These are phyloP conservation scores for Nicotiana attenuata DNA, from an alignment of 257 asterid genomes.

Conservation along the genomic window DNA sequence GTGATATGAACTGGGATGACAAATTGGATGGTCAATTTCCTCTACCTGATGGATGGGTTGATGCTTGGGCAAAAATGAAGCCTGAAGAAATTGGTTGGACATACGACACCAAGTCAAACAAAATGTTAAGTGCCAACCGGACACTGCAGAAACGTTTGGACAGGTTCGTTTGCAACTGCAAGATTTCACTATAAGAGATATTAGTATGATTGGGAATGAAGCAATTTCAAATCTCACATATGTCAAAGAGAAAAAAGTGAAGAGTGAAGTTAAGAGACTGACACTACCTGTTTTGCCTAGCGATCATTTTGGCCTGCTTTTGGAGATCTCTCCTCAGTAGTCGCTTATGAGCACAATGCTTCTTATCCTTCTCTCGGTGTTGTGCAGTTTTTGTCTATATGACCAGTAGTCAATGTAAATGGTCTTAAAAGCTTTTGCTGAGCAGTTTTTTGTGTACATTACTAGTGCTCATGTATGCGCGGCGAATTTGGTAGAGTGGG, in stretches of 20 bases:
- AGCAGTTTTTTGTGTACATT: neutral
- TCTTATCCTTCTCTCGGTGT: too few species aligned
- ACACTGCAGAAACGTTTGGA: conserved; percentile 72
- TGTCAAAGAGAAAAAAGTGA: conserved; percentile 66
- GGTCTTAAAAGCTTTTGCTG: neutral
- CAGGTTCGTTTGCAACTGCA: conserved; percentile 62
- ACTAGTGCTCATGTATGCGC: neutral
- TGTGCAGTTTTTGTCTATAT: neutral
- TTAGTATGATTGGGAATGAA: conserved; percentile 83
- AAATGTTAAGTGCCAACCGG: conserved; percentile 72
- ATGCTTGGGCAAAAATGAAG: conserved; percentile 73
- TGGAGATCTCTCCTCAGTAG: conserved; percentile 44
- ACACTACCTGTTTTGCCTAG: conserved; percentile 90
- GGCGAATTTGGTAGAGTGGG: neutral
- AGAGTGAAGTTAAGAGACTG: conserved; percentile 50
- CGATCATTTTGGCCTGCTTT: conserved; percentile 85
- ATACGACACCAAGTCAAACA: conserved; percentile 89
- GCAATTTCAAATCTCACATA: conserved; percentile 56
- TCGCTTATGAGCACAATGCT: neutral
- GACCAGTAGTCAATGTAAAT: neutral
- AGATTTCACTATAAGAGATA: conserved; percentile 46
- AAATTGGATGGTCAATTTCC: conserved; percentile 83
- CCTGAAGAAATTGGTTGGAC: conserved; percentile 80
- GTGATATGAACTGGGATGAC: conserved; percentile 98
- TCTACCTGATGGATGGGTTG: conserved; percentile 61